Percentiles rank a stretch among this genome's conserved stretches.
phyloP scores from a whole-genome alignment of 148 eudicot species.

The Rheum nobile region DNA sequence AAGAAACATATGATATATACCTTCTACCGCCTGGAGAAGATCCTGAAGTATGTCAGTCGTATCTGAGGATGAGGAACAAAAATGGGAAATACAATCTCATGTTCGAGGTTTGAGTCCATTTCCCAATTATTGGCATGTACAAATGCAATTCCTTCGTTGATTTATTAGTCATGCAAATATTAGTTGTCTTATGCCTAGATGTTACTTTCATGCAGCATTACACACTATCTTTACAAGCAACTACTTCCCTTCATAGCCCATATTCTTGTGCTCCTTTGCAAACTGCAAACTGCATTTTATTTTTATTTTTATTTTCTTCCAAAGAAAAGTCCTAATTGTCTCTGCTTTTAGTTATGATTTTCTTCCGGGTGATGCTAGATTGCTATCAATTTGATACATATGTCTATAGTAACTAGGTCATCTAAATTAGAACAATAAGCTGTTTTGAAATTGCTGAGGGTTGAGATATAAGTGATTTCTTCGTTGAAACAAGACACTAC shows the following conservation, averaged over 20 bases:
- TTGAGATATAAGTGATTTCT: not conserved
- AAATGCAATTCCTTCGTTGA: not conserved
- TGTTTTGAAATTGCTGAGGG: not conserved
- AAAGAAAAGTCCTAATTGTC: not conserved
- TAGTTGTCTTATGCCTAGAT: not conserved
- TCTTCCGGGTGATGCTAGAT: too few species aligned
- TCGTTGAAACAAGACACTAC: not conserved
- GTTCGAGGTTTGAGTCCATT: constrained; percentile 62
- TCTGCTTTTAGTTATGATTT: too few species aligned
- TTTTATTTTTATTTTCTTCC: not conserved
- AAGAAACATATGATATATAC: constrained; percentile 92
- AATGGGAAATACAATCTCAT: constrained; percentile 95
- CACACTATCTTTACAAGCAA: not conserved
- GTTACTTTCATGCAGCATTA: not conserved
- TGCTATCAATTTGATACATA: not conserved
- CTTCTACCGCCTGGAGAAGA: constrained; percentile 97
- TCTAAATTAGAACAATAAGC: not conserved
- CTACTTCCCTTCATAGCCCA: not conserved
- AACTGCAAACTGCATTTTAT: too few species aligned
- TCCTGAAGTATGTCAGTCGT: constrained; percentile 96
- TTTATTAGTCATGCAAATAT: not conserved
- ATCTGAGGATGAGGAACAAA: constrained; percentile 94
- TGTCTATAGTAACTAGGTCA: not conserved
- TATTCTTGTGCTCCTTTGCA: not conserved
- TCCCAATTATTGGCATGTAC: not conserved